Conservation (phyloP, 2,329 filamentous ascomycete species). For the Myriosclerotinia scirpicola region DNA sequence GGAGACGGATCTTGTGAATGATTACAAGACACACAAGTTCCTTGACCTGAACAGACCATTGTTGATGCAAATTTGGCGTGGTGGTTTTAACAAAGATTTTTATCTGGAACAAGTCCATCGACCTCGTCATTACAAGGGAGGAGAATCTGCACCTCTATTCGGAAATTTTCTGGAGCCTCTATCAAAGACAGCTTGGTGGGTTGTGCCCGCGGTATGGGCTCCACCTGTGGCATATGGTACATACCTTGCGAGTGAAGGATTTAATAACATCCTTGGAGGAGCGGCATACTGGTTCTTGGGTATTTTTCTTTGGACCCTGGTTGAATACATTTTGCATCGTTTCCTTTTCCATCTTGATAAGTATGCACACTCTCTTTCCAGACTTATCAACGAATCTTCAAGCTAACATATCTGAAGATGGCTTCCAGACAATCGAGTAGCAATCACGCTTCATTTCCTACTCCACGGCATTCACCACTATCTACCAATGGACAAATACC, state of each 20-base stretch:
- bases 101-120: slow-evolving; percentile 96
- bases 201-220: slow-evolving; percentile 81
- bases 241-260: slow-evolving; percentile 61
- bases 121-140: slow-evolving; percentile 92
- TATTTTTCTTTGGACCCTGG: slow-evolving; percentile 78
- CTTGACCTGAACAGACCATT: slow-evolving; percentile 84
- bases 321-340: slow-evolving; percentile 86
- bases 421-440: slow-evolving; percentile 88
- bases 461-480: slow-evolving; percentile 98
- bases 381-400: background rate
- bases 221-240: slow-evolving; percentile 76
- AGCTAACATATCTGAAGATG: slow-evolving; percentile 54
- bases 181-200: slow-evolving; percentile 91
- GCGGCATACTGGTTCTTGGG: slow-evolving; percentile 68
- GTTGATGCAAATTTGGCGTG: slow-evolving; percentile 82
- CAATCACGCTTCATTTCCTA: slow-evolving; percentile 83
- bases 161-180: slow-evolving; percentile 99
- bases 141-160: slow-evolving; percentile 88
- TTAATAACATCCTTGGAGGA: slow-evolving; percentile 51
- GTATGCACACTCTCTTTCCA: slow-evolving; percentile 53
- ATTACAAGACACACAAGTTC: slow-evolving; percentile 92
- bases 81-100: slow-evolving; percentile 91
- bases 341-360: slow-evolving; percentile 92
- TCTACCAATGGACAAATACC: slow-evolving; percentile 97
- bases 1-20: slow-evolving; percentile 73